Evolutionary conservation across 129 eudicot genomes (phyloP).

Genomic region (Centrapalus pauciflorus): DNA sequence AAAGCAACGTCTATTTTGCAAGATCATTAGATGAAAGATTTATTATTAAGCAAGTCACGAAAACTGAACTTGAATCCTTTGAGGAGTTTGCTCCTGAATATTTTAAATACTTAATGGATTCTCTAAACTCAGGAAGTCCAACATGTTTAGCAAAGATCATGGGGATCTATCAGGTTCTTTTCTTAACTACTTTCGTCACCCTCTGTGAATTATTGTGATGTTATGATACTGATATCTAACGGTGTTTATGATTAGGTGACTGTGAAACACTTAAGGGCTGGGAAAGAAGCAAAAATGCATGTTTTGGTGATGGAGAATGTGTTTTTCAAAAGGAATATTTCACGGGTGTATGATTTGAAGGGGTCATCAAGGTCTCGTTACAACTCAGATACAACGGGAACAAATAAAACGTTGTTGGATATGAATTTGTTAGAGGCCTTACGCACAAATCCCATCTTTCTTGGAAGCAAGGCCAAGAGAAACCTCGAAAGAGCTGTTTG

Average conservation of each 20-base stretch:
- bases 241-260: conserved; percentile 47
- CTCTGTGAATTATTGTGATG: background rate
- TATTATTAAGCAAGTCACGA: conserved; percentile 84
- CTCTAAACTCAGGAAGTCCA: conserved; percentile 76
- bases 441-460: conserved; percentile 80
- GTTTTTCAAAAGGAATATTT: conserved; percentile 56
- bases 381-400: conserved; percentile 74
- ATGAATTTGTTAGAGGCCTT: conserved; percentile 79
- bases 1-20: conserved; percentile 91
- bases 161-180: conserved; percentile 83
- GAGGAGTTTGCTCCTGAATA: conserved; percentile 77
- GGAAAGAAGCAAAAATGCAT: conserved; percentile 91
- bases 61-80: conserved; percentile 88
- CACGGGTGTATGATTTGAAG: conserved; percentile 79
- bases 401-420: conserved; percentile 70
- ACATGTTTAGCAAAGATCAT: conserved; percentile 89
- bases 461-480: conserved; percentile 86
- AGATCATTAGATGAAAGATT: conserved; percentile 88
- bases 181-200: background rate
- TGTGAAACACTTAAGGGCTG: conserved; percentile 55
- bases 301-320: conserved; percentile 94
- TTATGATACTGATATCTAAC: background rate
- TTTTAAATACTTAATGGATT: conserved; percentile 66
- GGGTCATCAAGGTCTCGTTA: conserved; percentile 90
- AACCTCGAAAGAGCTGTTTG: conserved; percentile 89